A percentile compares a stretch with the other conserved stretches of the same genome.
phyloP scores from a whole-genome alignment of 225 moss, liverwort and hornwort genomes.

The Physcomitrium patens region DNA sequence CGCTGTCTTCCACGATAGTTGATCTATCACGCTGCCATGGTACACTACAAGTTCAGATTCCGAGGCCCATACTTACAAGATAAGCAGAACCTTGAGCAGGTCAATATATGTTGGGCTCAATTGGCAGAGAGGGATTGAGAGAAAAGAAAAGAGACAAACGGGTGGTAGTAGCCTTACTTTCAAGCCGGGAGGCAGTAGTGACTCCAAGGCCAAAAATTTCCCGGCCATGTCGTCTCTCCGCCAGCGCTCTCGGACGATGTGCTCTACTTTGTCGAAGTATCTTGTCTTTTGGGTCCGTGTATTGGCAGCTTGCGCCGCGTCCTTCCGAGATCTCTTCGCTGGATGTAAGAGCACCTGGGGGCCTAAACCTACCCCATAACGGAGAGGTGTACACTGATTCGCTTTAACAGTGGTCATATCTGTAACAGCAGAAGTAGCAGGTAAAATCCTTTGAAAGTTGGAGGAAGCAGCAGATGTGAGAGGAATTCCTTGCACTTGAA shows the following conservation, averaged over 20 bases:
- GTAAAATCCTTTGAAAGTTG: conserved; percentile 34
- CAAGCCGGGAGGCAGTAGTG: conserved; percentile 45
- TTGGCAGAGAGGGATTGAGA: no score
- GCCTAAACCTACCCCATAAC: conserved; percentile 2
- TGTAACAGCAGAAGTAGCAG: not conserved
- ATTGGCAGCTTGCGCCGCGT: conserved; percentile 8
- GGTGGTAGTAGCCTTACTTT: conserved; percentile 30
- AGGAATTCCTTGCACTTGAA: not conserved
- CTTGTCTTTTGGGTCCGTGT: conserved; percentile 47
- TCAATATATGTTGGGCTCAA: not conserved
- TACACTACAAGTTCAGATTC: not conserved
- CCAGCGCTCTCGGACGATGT: conserved; percentile 60
- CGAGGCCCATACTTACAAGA: not conserved
- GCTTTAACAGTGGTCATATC: conserved; percentile 11
- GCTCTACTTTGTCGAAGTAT: conserved; percentile 55
- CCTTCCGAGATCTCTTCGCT: conserved; percentile 31
- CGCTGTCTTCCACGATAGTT: conserved; percentile 53
- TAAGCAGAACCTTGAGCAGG: not conserved
- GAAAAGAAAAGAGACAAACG: no score
- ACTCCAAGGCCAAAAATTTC: conserved; percentile 52
- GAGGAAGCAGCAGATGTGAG: not conserved
- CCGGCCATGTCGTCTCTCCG: conserved; percentile 63
- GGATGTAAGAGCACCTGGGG: conserved; percentile 8
- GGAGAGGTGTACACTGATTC: not conserved
- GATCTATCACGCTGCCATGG: conserved; percentile 48